phyloP scores from a whole-genome alignment of 768 basidiomycete genomes.

The Trametes punicea region DNA sequence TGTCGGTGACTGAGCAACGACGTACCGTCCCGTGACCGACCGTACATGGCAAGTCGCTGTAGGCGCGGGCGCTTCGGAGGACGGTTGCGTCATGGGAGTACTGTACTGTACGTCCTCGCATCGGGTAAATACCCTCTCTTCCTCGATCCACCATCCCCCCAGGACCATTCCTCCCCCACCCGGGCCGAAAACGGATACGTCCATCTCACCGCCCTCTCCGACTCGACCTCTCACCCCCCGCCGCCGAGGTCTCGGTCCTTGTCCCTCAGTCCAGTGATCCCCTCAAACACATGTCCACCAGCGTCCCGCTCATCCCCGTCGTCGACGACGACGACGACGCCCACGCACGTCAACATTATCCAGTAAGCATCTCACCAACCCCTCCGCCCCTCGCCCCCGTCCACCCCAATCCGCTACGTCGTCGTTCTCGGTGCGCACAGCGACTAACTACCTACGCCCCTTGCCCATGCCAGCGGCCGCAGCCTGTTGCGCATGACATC shows the following conservation, averaged over 20 bases:
- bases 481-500: slow-evolving; percentile 23
- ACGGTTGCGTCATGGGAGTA: too few species aligned
- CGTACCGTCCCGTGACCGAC: too few species aligned
- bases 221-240: background rate
- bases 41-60: too few species aligned
- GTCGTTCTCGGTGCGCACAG: background rate
- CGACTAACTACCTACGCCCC: background rate
- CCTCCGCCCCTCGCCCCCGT: background rate
- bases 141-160: background rate
- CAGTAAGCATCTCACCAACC: background rate
- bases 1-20: background rate
- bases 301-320: too few species aligned
- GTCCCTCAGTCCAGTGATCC: too few species aligned
- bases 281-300: too few species aligned
- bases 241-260: too few species aligned
- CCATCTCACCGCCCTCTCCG: background rate
- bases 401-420: background rate
- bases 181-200: too few species aligned
- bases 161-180: too few species aligned
- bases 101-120: background rate
- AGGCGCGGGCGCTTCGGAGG: too few species aligned
- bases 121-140: background rate
- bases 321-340: too few species aligned
- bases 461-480: background rate
- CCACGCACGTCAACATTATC: too few species aligned